A percentile compares a stretch with the other conserved stretches of the same genome.
phyloP scores from a whole-genome alignment of 148 eudicot species.

The Arctostaphylos glauca region DNA sequence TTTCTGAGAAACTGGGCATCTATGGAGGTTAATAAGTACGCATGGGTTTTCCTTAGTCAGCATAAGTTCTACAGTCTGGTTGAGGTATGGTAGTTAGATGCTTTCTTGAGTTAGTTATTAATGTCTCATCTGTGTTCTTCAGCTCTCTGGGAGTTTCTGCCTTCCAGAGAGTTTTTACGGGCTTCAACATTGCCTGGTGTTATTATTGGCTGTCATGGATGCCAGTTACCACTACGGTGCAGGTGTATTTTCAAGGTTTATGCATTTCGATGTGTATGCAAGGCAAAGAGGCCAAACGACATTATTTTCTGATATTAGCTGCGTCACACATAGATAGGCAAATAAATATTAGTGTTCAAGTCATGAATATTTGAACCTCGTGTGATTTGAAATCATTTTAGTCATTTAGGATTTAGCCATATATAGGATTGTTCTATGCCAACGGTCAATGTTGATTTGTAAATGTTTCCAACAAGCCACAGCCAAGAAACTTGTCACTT shows the following conservation, averaged over 20 bases:
- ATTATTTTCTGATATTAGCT: neutral
- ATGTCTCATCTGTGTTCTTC: neutral
- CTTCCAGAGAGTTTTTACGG: neutral
- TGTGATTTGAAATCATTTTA: neutral
- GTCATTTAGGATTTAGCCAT: neutral
- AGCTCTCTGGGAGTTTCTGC: neutral
- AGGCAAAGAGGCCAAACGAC: neutral
- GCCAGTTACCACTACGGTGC: neutral
- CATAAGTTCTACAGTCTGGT: neutral
- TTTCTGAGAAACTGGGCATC: neutral
- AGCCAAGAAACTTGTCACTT: neutral
- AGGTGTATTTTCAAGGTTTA: neutral
- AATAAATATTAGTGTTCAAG: neutral
- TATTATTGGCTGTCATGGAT: neutral
- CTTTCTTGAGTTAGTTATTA: neutral
- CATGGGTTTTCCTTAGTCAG: neutral
- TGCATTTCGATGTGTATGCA: neutral
- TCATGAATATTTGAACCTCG: neutral
- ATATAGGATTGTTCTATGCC: neutral
- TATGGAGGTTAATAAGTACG: neutral
- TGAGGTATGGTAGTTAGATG: neutral
- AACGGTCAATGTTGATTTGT: neutral
- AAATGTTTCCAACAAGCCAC: neutral
- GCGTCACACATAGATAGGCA: neutral
- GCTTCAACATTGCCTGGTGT: neutral